Conservation (phyloP, 108 stramenopile genomes). For the Stephanodiscus minutulus region DNA sequence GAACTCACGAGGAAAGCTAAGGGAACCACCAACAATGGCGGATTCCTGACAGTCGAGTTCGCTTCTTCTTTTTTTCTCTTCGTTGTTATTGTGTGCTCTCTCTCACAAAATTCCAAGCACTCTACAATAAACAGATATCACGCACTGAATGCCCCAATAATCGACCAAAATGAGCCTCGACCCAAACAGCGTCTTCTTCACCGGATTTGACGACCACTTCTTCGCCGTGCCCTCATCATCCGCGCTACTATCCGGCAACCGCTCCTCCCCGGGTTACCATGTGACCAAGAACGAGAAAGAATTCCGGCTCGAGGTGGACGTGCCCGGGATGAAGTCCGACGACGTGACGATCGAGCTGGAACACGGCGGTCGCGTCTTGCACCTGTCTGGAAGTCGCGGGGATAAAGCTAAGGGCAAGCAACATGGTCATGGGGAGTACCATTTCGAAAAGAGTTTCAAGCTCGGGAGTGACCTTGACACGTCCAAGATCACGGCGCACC, state of each 20-base stretch:
- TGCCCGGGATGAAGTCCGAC: constrained; percentile 66
- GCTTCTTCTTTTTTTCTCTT: too few species aligned
- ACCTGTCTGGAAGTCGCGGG: constrained; percentile 41
- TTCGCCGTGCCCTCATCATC: constrained; percentile 31
- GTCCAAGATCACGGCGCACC: constrained; percentile 45
- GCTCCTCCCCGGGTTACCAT: constrained; percentile 62
- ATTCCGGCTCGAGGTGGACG: constrained; percentile 67
- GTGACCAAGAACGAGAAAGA: constrained; percentile 62
- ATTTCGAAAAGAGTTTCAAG: constrained; percentile 52
- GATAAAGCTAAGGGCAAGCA: constrained; percentile 28
- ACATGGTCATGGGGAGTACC: too few species aligned
- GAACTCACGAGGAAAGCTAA: too few species aligned
- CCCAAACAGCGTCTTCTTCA: constrained; percentile 31
- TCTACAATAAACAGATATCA: too few species aligned
- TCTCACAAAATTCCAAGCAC: too few species aligned
- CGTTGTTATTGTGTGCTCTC: too few species aligned
- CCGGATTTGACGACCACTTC: constrained; percentile 48
- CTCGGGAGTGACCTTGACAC: constrained; percentile 50
- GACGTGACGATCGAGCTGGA: constrained; percentile 64
- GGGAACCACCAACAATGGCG: too few species aligned
- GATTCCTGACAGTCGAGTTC: too few species aligned
- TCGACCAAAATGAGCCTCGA: constrained; percentile 31
- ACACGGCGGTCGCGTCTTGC: constrained; percentile 48
- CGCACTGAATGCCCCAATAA: too few species aligned
- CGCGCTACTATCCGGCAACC: constrained; percentile 26